phyloP scores from a whole-genome alignment of 169 alveolate genomes.

The Plasmodium knowlesi region DNA sequence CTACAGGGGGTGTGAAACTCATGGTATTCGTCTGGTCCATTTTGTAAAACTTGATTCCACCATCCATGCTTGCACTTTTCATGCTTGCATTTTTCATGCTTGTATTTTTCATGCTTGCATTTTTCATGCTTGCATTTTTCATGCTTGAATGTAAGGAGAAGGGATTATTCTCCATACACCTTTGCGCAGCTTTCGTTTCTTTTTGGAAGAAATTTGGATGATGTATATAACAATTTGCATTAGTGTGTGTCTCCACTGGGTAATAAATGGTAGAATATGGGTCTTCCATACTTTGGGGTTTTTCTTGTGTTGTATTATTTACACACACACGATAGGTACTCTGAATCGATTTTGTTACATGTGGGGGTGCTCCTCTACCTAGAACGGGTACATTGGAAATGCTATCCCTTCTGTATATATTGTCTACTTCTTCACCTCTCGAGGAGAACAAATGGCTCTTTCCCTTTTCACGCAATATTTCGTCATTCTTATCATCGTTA shows the following conservation, averaged over 20 bases:
- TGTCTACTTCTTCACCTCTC: not conserved
- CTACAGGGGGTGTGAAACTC: not conserved
- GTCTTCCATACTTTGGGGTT: not conserved
- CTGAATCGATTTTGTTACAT: not conserved
- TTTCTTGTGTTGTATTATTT: not conserved
- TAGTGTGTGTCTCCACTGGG: not conserved
- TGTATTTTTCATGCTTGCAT: not conserved
- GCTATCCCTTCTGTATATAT: not conserved
- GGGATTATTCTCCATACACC: slow-evolving; percentile 20
- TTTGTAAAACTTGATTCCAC: not conserved
- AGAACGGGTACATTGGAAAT: not conserved
- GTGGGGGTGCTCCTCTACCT: not conserved
- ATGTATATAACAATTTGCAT: not conserved
- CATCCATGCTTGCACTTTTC: not conserved
- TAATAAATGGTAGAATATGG: not conserved
- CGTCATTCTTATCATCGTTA: not conserved
- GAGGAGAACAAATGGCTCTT: not conserved
- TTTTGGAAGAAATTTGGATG: slow-evolving; percentile 1
- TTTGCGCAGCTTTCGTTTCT: not conserved
- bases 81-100: not conserved
- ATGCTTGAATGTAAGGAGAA: not conserved
- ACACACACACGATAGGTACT: not conserved
- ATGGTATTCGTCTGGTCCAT: not conserved
- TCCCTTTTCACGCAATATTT: not conserved
- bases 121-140: not conserved